These are phyloP conservation scores for Zymoseptoria brevis DNA, from an alignment of 2,329 filamentous ascomycete species.

Conservation along the genomic window DNA sequence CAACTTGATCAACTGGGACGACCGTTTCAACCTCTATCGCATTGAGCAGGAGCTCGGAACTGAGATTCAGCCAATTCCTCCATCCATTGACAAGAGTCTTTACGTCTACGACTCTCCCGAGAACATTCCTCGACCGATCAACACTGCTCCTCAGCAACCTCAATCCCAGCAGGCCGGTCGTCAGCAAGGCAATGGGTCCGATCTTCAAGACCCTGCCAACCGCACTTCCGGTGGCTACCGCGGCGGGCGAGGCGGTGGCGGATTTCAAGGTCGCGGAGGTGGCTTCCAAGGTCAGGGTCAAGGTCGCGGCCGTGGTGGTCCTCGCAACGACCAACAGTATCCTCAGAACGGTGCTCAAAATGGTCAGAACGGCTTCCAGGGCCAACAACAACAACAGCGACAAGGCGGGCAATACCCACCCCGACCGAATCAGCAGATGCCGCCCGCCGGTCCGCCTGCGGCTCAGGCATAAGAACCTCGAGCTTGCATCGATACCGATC, in stretches of 20 bases:
- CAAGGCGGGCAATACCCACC: slow-evolving; percentile 25
- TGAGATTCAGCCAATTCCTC: slow-evolving; percentile 93
- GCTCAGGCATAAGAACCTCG: slow-evolving; percentile 23
- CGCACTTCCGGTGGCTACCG: slow-evolving; percentile 25
- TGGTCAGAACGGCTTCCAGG: slow-evolving; percentile 20
- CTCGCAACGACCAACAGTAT: slow-evolving; percentile 18
- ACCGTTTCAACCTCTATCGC: slow-evolving; percentile 96
- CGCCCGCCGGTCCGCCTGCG: slow-evolving; percentile 22
- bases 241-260: slow-evolving; percentile 27
- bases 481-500: slow-evolving; percentile 9
- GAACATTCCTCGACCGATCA: slow-evolving; percentile 77
- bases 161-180: slow-evolving; percentile 21
- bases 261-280: slow-evolving; percentile 24
- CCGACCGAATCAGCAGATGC: slow-evolving; percentile 23
- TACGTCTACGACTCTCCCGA: slow-evolving; percentile 98
- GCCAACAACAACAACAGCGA: slow-evolving; percentile 21
- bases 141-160: slow-evolving; percentile 40
- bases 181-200: slow-evolving; percentile 29
- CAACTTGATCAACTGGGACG: slow-evolving; percentile 99
- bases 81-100: slow-evolving; percentile 90
- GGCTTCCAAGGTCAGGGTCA: slow-evolving; percentile 26
- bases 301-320: slow-evolving; percentile 19
- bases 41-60: slow-evolving; percentile 96
- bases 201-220: slow-evolving; percentile 29
- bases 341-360: slow-evolving; percentile 11